Percentiles rank a stretch among this genome's conserved stretches.
These are phyloP conservation scores for Dactylonectria macrodidyma DNA, from an alignment of 2,329 filamentous ascomycete species.

Conservation along the genomic window DNA sequence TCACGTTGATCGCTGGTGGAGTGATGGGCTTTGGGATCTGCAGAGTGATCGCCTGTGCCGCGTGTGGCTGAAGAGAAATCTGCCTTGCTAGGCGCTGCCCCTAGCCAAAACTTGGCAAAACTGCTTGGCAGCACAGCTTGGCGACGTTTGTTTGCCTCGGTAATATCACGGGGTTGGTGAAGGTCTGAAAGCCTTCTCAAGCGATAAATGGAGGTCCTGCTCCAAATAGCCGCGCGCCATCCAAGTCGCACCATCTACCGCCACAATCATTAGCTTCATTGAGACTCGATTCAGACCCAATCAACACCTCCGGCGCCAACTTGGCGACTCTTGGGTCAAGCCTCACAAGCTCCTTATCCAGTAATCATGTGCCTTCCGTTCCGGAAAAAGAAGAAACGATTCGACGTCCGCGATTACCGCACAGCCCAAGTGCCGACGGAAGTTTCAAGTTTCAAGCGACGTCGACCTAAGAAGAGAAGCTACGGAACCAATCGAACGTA, in stretches of 20 bases:
- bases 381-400: slow-evolving; percentile 1
- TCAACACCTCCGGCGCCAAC: neutral
- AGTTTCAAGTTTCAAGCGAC: slow-evolving; percentile 15
- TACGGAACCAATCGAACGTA: neutral
- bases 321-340: neutral
- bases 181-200: neutral
- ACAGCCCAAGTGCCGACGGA: slow-evolving; percentile 2
- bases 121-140: neutral
- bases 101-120: neutral
- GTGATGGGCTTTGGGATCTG: too few species aligned
- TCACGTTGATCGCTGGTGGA: too few species aligned
- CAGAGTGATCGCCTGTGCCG: neutral
- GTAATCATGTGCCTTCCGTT: slow-evolving; percentile 10
- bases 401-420: slow-evolving; percentile 1
- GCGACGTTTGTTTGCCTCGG: neutral
- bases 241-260: neutral
- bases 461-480: slow-evolving; percentile 13
- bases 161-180: neutral
- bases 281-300: neutral
- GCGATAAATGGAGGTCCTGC: neutral
- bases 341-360: neutral
- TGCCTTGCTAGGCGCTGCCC: slow-evolving; percentile 1
- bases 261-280: neutral
- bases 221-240: neutral
- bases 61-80: neutral